Percentiles rank a stretch among this genome's conserved stretches.
Conservation (phyloP, 805 yeast species). For the Saccharomyces jurei region DNA sequence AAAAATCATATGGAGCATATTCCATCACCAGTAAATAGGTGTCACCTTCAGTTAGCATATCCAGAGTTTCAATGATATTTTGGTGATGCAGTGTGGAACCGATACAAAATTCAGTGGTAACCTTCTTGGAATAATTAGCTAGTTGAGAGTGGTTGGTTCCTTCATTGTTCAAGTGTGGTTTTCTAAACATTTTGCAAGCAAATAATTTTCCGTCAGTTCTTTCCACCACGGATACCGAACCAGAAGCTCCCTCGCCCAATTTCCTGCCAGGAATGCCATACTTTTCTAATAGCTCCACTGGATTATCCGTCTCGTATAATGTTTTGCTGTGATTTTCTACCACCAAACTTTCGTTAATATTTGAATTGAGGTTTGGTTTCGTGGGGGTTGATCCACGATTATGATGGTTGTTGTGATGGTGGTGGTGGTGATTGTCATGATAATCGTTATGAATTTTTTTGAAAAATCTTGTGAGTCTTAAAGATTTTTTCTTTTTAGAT, state of each 20-base stretch:
- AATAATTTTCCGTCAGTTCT: constrained; percentile 54
- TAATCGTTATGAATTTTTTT: constrained; percentile 32
- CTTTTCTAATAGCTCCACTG: constrained; percentile 42
- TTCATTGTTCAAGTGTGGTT: constrained; percentile 1
- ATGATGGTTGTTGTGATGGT: background rate
- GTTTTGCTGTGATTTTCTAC: constrained; percentile 20
- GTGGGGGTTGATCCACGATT: constrained; percentile 1
- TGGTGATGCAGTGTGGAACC: constrained; percentile 73
- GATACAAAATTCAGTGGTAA: constrained; percentile 72
- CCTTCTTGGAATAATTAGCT: constrained; percentile 63
- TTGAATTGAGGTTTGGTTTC: background rate
- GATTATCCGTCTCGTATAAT: constrained; percentile 34
- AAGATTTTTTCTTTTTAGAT: constrained; percentile 13
- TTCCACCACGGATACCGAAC: constrained; percentile 76
- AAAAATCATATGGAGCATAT: constrained; percentile 84
- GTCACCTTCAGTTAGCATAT: constrained; percentile 59
- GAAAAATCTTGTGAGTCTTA: constrained; percentile 42
- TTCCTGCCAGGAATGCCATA: constrained; percentile 70
- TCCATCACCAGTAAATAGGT: constrained; percentile 79
- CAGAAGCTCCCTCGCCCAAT: constrained; percentile 91
- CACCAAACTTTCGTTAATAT: background rate
- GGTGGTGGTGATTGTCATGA: background rate
- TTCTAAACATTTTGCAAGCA: constrained; percentile 69
- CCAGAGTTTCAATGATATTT: constrained; percentile 74
- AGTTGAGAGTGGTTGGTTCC: constrained; percentile 45